These are phyloP conservation scores for Cercospora sp. DNA, from an alignment of 2,329 filamentous ascomycete genomes.

Conservation along the genomic window DNA sequence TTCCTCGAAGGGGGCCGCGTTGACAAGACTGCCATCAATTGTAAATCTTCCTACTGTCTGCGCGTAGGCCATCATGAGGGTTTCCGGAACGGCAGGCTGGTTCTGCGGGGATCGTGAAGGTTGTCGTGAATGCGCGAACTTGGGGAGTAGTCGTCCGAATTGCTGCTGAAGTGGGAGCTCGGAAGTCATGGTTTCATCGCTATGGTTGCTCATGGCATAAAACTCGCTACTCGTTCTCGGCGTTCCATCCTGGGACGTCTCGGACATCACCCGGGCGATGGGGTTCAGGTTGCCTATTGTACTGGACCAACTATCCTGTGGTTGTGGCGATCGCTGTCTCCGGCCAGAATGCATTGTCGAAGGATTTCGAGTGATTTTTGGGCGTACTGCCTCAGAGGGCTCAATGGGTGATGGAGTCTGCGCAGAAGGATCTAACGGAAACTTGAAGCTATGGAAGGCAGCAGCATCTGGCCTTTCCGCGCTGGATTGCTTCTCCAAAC, in stretches of 20 bases:
- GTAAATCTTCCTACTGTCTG: conserved; percentile 92
- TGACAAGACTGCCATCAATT: conserved; percentile 86
- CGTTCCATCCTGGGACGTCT: conserved; percentile 73
- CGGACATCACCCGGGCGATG: conserved; percentile 70
- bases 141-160: conserved; percentile 52
- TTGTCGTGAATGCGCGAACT: conserved; percentile 46
- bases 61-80: conserved; percentile 96
- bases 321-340: conserved; percentile 36
- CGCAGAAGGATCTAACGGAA: conserved; percentile 29
- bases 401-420: conserved; percentile 31
- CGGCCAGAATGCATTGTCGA: conserved; percentile 41
- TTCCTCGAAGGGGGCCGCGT: conserved; percentile 86
- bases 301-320: conserved; percentile 36
- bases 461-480: conserved; percentile 17
- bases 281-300: conserved; percentile 58
- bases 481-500: conserved; percentile 20
- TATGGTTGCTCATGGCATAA: conserved; percentile 92
- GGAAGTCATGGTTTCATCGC: conserved; percentile 86
- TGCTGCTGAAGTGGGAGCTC: conserved; percentile 65
- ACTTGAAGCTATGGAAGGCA: conserved; percentile 34
- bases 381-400: conserved; percentile 14
- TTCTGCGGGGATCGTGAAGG: conserved; percentile 42
- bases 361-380: conserved; percentile 35
- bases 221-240: conserved; percentile 92
- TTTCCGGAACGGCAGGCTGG: conserved; percentile 64